These are phyloP conservation scores for Phytophthora citrophthora DNA, from an alignment of 352 stramenopile genomes.

Conservation along the genomic window DNA sequence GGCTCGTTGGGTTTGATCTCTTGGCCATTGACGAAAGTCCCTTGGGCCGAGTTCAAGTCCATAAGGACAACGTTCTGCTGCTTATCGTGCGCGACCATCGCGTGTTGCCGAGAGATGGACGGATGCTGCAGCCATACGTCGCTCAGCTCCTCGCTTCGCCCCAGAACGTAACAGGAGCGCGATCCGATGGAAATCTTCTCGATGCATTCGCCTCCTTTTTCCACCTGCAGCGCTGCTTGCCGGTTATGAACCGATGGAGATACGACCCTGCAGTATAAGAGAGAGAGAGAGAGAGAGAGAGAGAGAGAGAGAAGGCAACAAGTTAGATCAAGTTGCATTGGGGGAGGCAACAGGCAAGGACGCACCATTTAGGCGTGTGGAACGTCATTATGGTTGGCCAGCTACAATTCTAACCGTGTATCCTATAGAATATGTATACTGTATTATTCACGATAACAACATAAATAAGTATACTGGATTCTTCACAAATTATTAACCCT, in stretches of 20 bases:
- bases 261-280: slow-evolving; percentile 45
- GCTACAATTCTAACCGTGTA: too few species aligned
- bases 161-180: slow-evolving; percentile 72
- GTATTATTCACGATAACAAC: too few species aligned
- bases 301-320: neutral
- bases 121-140: slow-evolving; percentile 81
- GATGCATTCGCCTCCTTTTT: slow-evolving; percentile 52
- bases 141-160: slow-evolving; percentile 77
- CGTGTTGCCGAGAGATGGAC: slow-evolving; percentile 85
- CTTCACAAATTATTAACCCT: too few species aligned
- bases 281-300: neutral
- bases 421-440: too few species aligned
- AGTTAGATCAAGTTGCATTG: neutral
- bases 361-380: slow-evolving; percentile 29
- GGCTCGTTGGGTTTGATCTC: slow-evolving; percentile 65
- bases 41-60: slow-evolving; percentile 86
- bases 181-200: slow-evolving; percentile 56
- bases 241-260: slow-evolving; percentile 51
- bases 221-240: slow-evolving; percentile 55
- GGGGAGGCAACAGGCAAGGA: neutral
- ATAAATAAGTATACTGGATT: too few species aligned
- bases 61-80: slow-evolving; percentile 60
- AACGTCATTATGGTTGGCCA: slow-evolving; percentile 16
- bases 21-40: slow-evolving; percentile 80
- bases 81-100: slow-evolving; percentile 72